Evolutionary conservation across 257 asterid genomes (phyloP).

Genomic region (Ligustrum vulgare): DNA sequence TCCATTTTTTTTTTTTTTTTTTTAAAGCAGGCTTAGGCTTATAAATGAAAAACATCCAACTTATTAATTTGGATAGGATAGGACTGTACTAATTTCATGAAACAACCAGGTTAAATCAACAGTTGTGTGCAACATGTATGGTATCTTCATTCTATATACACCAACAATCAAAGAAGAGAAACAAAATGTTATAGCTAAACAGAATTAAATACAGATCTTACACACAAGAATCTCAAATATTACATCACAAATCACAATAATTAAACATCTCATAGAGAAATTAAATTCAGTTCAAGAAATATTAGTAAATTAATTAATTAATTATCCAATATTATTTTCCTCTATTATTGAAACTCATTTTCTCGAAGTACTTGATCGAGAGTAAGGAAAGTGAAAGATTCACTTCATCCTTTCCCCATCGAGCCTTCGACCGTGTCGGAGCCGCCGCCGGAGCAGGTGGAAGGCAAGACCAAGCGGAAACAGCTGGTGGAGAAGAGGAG

Average conservation of each 20-base stretch:
- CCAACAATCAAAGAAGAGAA: neutral
- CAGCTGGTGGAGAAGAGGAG: constrained; percentile 34
- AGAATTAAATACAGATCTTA: constrained; percentile 17
- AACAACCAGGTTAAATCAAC: neutral
- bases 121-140: neutral
- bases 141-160: neutral
- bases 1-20: too few species aligned
- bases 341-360: constrained; percentile 66
- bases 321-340: constrained; percentile 30
- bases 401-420: constrained; percentile 98
- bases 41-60: too few species aligned
- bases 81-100: neutral
- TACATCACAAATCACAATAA: constrained; percentile 19
- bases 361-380: constrained; percentile 85
- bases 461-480: constrained; percentile 62
- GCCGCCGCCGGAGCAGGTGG: constrained; percentile 44
- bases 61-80: too few species aligned
- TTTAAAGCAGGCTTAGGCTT: too few species aligned
- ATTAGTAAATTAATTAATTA: neutral
- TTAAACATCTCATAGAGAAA: neutral
- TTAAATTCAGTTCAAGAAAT: constrained; percentile 15
- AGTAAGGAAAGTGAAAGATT: constrained; percentile 84
- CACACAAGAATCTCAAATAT: constrained; percentile 17
- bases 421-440: constrained; percentile 48
- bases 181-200: neutral